These are phyloP conservation scores for Dioscorea alata DNA, from an alignment of 106 monocot species.

Conservation along the genomic window DNA sequence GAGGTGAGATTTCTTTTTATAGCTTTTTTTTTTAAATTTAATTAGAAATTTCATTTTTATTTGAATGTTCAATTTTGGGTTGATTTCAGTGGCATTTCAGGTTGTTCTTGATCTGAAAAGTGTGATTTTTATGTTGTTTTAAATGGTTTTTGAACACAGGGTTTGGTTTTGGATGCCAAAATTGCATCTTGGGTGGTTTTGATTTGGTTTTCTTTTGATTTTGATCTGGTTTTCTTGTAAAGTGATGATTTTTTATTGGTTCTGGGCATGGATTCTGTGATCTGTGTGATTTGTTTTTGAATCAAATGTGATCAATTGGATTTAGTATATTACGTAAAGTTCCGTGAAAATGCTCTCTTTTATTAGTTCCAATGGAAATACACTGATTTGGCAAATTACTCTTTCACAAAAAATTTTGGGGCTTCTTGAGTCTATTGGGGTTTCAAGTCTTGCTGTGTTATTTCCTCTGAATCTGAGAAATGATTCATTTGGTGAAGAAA, in stretches of 20 bases:
- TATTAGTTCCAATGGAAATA: background rate
- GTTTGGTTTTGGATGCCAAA: no score
- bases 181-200: no score
- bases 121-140: no score
- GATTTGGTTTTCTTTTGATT: no score
- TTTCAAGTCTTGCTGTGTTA: background rate
- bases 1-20: conserved; percentile 9
- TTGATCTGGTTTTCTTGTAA: no score
- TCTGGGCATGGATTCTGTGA: no score
- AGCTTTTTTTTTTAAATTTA: background rate
- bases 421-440: background rate
- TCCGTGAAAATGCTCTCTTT: background rate
- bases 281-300: background rate
- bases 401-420: background rate
- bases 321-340: background rate
- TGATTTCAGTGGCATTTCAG: background rate
- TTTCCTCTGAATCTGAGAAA: background rate
- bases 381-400: background rate
- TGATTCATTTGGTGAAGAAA: background rate
- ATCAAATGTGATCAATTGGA: background rate
- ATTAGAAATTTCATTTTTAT: background rate
- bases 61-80: background rate
- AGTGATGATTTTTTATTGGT: no score
- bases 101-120: no score
- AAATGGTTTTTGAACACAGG: no score